Conservation (phyloP, 1,139 yeast species). For the Yamadazyma jaroonii region DNA sequence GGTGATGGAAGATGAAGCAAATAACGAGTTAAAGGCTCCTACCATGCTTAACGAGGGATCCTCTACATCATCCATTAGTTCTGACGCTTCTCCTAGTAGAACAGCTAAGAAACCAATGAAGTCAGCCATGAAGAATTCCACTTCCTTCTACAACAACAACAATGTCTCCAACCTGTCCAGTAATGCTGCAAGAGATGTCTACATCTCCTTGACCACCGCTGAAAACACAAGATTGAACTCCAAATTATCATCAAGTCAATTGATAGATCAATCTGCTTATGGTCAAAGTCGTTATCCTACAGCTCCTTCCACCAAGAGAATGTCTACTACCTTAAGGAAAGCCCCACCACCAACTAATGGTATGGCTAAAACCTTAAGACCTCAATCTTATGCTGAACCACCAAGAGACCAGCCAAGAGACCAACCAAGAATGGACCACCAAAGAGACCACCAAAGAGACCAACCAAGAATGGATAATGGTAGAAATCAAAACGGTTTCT, state of each 20-base stretch:
- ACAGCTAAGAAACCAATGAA: conserved; percentile 43
- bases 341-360: conserved; percentile 18
- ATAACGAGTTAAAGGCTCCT: conserved; percentile 17
- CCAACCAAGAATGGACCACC: background rate
- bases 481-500: background rate
- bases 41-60: conserved; percentile 14
- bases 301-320: conserved; percentile 19
- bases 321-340: conserved; percentile 33
- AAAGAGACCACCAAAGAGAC: background rate
- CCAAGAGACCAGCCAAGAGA: background rate
- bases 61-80: conserved; percentile 28
- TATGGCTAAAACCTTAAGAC: conserved; percentile 30
- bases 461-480: background rate
- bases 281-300: conserved; percentile 15
- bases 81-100: conserved; percentile 20
- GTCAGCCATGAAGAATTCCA: conserved; percentile 61
- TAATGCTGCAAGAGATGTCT: conserved; percentile 56
- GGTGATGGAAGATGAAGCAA: no score
- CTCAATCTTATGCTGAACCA: conserved; percentile 23
- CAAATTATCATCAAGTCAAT: conserved; percentile 44
- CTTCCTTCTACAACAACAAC: conserved; percentile 21
- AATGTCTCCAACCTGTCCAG: conserved; percentile 6
- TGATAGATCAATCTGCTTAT: conserved; percentile 18
- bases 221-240: conserved; percentile 75
- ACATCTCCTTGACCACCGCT: conserved; percentile 68